Conservation (phyloP, 495 filamentous ascomycete species). For the Hypomontagnella submonticulosa region DNA sequence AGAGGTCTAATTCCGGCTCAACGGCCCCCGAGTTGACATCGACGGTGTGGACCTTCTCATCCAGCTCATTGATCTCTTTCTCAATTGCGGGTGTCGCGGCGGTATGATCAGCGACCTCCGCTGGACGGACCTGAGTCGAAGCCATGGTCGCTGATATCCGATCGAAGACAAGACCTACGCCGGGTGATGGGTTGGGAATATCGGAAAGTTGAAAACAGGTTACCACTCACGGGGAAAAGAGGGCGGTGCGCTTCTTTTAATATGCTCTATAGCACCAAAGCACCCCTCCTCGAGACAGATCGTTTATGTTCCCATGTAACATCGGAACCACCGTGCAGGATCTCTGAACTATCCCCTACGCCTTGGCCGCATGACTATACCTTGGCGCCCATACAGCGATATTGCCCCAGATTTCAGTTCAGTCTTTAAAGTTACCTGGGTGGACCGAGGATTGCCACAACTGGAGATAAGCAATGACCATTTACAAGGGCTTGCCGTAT, state of each 20-base stretch:
- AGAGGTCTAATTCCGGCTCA: constrained; percentile 59
- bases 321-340: constrained; percentile 28
- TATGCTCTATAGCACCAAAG: constrained; percentile 15
- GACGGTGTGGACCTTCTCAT: constrained; percentile 37
- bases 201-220: constrained; percentile 3
- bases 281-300: constrained; percentile 11
- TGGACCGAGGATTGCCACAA: constrained; percentile 17
- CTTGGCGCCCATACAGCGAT: constrained; percentile 1
- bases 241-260: constrained; percentile 19
- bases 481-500: constrained; percentile 15
- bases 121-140: constrained; percentile 37
- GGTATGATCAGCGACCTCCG: constrained; percentile 34
- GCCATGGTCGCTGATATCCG: constrained; percentile 37
- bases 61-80: constrained; percentile 18
- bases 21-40: constrained; percentile 40
- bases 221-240: constrained; percentile 5
- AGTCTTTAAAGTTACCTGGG: constrained; percentile 1
- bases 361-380: no score
- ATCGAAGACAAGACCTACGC: constrained; percentile 19
- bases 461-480: constrained; percentile 38
- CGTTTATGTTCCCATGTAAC: constrained; percentile 16
- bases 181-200: constrained; percentile 25
- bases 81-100: constrained; percentile 20
- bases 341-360: neutral
- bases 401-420: constrained; percentile 8